These are phyloP conservation scores for Apostasia shenzhenica DNA, from an alignment of 106 monocot species.

Conservation along the genomic window DNA sequence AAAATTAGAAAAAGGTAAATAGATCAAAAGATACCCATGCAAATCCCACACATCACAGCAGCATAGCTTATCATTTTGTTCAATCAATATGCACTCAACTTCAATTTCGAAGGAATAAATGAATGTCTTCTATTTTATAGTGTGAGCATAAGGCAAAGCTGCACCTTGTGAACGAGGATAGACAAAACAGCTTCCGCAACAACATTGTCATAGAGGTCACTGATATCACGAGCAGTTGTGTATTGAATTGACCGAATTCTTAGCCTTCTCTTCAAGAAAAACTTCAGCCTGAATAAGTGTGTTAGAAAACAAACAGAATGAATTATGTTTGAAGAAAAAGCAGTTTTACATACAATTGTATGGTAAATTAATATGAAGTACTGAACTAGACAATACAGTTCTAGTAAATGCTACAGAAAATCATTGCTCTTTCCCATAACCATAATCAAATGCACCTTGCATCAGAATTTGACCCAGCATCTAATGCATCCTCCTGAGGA, in stretches of 20 bases:
- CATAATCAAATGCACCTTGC: conserved; percentile 30
- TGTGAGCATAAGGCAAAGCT: background rate
- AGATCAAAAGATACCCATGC: background rate
- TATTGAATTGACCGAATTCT: conserved; percentile 80
- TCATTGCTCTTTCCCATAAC: too few species aligned
- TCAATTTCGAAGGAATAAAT: background rate
- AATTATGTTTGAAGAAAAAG: background rate
- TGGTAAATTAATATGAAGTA: too few species aligned
- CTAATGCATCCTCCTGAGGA: conserved; percentile 37
- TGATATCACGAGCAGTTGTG: conserved; percentile 46
- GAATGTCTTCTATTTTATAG: background rate
- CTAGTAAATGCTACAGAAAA: too few species aligned
- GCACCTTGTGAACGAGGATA: conserved; percentile 96
- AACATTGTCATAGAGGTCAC: conserved; percentile 85
- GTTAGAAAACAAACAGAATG: background rate
- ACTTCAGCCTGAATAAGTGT: conserved; percentile 46
- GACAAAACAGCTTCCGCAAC: conserved; percentile 76
- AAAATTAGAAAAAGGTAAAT: background rate
- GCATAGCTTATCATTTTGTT: too few species aligned
- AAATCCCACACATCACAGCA: background rate
- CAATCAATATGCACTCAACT: too few species aligned
- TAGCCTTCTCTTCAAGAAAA: conserved; percentile 66
- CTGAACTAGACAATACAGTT: too few species aligned
- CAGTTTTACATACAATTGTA: background rate
- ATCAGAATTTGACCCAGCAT: conserved; percentile 26